Conservation (phyloP, 306 rosid genomes). For the Prosopis cineraria region DNA sequence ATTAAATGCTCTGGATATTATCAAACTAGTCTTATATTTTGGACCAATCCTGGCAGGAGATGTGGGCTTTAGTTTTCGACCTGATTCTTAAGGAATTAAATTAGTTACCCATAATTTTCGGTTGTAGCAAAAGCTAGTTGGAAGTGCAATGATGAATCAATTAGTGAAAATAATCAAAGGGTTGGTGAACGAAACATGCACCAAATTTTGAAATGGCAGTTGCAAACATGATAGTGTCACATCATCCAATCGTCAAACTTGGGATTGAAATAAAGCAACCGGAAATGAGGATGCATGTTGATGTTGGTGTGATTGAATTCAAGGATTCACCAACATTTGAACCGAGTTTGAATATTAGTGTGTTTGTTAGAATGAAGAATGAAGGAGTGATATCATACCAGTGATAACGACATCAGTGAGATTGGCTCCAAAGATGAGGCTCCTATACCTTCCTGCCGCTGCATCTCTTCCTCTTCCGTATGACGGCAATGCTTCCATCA, state of each 20-base stretch:
- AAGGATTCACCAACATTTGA: background rate
- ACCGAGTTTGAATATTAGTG: background rate
- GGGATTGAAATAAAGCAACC: no score
- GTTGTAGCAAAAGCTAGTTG: background rate
- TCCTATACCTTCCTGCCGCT: slow-evolving; percentile 66
- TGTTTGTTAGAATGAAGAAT: background rate
- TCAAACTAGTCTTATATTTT: no score
- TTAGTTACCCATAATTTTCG: background rate
- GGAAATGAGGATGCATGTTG: no score
- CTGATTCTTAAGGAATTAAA: no score
- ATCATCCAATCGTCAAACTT: background rate
- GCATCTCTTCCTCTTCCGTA: slow-evolving; percentile 83
- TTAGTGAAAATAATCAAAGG: background rate
- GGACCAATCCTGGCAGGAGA: no score
- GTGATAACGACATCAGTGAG: slow-evolving; percentile 76
- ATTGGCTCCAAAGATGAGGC: slow-evolving; percentile 72
- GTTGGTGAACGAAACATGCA: background rate
- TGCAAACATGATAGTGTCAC: background rate
- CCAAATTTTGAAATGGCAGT: background rate
- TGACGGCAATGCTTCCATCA: slow-evolving; percentile 65
- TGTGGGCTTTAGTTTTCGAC: no score
- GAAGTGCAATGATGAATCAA: no score
- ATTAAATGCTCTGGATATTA: no score
- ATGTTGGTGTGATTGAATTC: no score
- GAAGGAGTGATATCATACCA: slow-evolving; percentile 38